These are phyloP conservation scores for Colletotrichum aenigma DNA, from an alignment of 2,329 filamentous ascomycete species.

Conservation along the genomic window DNA sequence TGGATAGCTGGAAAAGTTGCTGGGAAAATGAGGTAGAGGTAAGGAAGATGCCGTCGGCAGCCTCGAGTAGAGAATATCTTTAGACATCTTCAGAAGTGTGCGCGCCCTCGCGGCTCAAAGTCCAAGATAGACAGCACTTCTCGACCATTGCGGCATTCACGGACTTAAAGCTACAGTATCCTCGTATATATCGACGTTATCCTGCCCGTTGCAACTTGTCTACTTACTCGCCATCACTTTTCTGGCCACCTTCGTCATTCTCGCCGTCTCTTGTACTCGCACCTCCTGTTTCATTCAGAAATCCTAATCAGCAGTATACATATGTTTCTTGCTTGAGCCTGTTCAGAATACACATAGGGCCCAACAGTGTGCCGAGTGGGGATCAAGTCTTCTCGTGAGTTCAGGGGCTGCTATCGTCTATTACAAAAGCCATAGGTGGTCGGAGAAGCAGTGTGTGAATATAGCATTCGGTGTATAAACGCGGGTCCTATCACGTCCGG, in stretches of 20 bases:
- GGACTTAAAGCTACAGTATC: neutral
- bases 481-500: neutral
- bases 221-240: neutral
- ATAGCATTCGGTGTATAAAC: neutral
- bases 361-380: too few species aligned
- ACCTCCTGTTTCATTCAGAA: neutral
- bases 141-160: neutral
- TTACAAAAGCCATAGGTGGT: too few species aligned
- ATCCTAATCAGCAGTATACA: too few species aligned
- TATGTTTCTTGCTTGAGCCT: too few species aligned
- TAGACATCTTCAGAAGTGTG: neutral
- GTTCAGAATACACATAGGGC: too few species aligned
- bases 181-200: neutral
- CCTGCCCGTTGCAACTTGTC: neutral
- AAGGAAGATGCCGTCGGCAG: neutral
- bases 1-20: neutral
- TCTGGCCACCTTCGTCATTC: neutral
- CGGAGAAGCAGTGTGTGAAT: neutral
- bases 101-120: neutral
- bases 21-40: neutral
- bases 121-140: neutral
- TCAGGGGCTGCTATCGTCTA: too few species aligned
- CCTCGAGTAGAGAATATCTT: neutral
- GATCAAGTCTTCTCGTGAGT: too few species aligned
- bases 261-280: neutral